Base-by-base conservation (phyloP, 1,139 yeast genomes). In the Yamadazyma friedrichii region DNA sequence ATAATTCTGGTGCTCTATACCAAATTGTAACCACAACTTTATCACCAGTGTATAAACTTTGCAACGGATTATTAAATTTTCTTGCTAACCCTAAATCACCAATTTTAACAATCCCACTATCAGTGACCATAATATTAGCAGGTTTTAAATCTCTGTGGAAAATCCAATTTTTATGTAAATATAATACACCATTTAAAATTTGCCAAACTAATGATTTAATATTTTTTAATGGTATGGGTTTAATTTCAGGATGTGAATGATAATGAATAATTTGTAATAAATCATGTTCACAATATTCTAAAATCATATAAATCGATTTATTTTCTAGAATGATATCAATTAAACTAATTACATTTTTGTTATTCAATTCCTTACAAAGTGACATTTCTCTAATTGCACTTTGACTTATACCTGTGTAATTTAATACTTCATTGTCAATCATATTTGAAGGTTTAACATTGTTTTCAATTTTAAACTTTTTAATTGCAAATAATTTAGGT, bases 11-110 rank as follows among this genome's bases (percentile, higher is more conserved):
- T 0, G 98, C 97, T 49, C 98, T 74, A 61, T 93, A 93, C 98
- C 98, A 93, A 45, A 93, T 93, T 0, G 98, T 93, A 9, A 93
- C 98, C 41, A 93, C 98, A 15, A 94, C 97, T 63, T 93, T 93
- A 62, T 93, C 98, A 26, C 98, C 98, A 9, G 94, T 79, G 56
- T 87, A 93, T 22, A 94, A 70, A 34, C 95, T 83, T 57, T 93
- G 98, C 31, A 93, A 62, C 10, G 96, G 95, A 53, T 88, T 88
- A 50, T 85, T 84, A 64, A 91, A 93, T 52, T 88, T 81, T 45
- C 98, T 74, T 0, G 98, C 98, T 33, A 93, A 71, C 1, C 99
- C 99, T 52, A 93, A 74, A 65, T 93, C 98, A 25, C 98, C 99
- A 49, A 94, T 89, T 59, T 93, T 94, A 15, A 93, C 95, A 16